phyloP scores from a whole-genome alignment of 2,329 filamentous ascomycete species.

The Aspergillus felis region DNA sequence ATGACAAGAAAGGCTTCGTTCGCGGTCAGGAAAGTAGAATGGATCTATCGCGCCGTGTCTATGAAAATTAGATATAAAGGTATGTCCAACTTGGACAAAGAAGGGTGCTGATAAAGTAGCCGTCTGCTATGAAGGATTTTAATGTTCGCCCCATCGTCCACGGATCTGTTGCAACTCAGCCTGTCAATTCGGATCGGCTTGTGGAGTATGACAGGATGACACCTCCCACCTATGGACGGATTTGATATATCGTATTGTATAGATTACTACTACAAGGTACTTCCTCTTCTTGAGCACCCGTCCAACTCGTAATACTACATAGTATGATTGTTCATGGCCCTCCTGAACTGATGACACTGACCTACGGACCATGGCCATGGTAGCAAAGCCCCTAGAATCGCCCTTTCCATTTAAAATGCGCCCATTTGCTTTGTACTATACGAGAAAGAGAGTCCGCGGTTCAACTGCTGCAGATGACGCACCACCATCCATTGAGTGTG shows the following conservation, averaged over 20 bases:
- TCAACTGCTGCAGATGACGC: constrained; percentile 1
- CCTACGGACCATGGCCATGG: background rate
- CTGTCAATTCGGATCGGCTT: constrained; percentile 5
- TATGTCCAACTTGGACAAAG: background rate
- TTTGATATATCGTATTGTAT: background rate
- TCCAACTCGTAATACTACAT: background rate
- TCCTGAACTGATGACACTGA: background rate
- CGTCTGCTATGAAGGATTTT: background rate
- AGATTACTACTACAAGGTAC: background rate
- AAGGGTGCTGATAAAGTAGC: background rate
- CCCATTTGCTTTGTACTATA: background rate
- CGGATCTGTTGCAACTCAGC: constrained; percentile 26
- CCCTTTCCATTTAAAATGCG: background rate
- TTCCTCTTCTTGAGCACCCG: background rate
- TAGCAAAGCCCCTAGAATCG: background rate
- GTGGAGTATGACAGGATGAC: constrained; percentile 19
- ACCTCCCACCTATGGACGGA: background rate
- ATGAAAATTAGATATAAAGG: background rate
- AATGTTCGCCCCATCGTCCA: constrained; percentile 10
- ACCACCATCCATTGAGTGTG: background rate
- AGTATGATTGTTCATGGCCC: background rate
- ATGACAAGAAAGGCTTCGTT: background rate
- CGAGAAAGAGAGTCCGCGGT: background rate
- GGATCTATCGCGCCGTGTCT: background rate
- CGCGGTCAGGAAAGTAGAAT: background rate